Evolutionary conservation across 129 eudicot species (phyloP).

Genomic region (Lonicera japonica): DNA sequence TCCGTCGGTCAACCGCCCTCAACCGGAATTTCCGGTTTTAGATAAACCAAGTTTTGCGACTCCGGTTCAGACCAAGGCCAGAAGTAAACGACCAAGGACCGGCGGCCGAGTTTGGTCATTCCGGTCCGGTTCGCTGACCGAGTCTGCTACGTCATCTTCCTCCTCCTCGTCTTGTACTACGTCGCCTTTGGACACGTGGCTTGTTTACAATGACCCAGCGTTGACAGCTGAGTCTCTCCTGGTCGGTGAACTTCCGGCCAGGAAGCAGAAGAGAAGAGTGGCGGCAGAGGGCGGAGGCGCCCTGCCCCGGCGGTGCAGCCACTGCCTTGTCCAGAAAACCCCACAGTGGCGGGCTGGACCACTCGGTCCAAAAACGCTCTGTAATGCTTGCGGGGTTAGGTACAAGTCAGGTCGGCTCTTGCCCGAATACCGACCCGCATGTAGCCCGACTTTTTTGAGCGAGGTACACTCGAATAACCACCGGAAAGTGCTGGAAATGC

Average conservation of each 20-base stretch:
- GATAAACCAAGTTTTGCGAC: constrained; percentile 28
- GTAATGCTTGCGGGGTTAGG: constrained; percentile 93
- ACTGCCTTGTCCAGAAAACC: constrained; percentile 72
- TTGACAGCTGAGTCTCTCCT: constrained; percentile 49
- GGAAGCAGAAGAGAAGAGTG: constrained; percentile 26
- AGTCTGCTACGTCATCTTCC: constrained; percentile 44
- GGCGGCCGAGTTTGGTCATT: constrained; percentile 62
- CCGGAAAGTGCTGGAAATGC: constrained; percentile 85
- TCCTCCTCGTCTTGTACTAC: constrained; percentile 37
- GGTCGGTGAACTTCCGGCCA: constrained; percentile 40
- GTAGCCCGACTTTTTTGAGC: constrained; percentile 77
- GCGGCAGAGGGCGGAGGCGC: constrained; percentile 13
- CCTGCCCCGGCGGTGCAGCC: constrained; percentile 60
- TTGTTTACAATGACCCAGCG: constrained; percentile 7
- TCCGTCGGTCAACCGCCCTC: constrained; percentile 14
- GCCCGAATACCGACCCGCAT: constrained; percentile 91
- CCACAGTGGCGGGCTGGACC: constrained; percentile 99
- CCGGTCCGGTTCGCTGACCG: constrained; percentile 35
- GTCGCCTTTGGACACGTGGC: constrained; percentile 21
- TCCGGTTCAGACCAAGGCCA: constrained; percentile 64
- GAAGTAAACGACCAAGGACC: constrained; percentile 55
- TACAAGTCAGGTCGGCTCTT: constrained; percentile 88
- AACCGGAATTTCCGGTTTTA: constrained; percentile 17
- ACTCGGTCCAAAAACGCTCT: constrained; percentile 73
- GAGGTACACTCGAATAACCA: constrained; percentile 79